Base-by-base conservation (phyloP, 768 basidiomycete genomes). In the Lepiota venenata region DNA sequence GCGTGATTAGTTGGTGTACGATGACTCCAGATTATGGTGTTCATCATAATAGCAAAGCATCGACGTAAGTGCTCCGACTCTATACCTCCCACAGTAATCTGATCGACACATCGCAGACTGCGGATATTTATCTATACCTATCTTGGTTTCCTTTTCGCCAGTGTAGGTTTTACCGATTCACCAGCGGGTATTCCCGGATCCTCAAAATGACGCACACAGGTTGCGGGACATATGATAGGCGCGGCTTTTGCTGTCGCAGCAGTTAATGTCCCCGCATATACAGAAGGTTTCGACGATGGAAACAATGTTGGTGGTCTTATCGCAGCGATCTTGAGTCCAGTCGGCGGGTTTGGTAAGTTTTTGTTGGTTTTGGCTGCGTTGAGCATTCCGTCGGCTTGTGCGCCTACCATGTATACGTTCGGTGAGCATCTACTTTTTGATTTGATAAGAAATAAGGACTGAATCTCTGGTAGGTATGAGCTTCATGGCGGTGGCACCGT, bases 341-440 rank as follows among this genome's bases (percentile, higher is more conserved):
- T 72, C 1, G 81, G 82, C 1, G 76, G 76, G 29, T 89, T 89
- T 66, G 83, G 87, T 0, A 87, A 87, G 59, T 82, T 88, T 67
- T 71, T 91, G 42, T 74, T 85, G 0, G 86, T 88, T 22, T 64
- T 93, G 51, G 74, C 93, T 58, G 82, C 85, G n/a, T 69, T 94
- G 27, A 85, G 84, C 55, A 83, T 91, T 11, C 81, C 84, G 1
- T 85, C 80, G 3, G 87, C 90, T 60, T 85, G 83, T 57, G 87
- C 88, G 1, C 83, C 85, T 2, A 88, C 86, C 3, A 84, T 92
- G 64, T 93, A 93, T 65, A 86, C 84, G 4, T 84, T 85, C 59
- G 81, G 84, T 74, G 45, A 60, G 65, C 14, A 15, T 36, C 18
- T 15, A 7, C 16, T 22, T 3, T 22, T 38, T 42, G 10, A 18